phyloP scores from a whole-genome alignment of 192 early-diverging fungal species.

The Mortierella hygrophila region DNA sequence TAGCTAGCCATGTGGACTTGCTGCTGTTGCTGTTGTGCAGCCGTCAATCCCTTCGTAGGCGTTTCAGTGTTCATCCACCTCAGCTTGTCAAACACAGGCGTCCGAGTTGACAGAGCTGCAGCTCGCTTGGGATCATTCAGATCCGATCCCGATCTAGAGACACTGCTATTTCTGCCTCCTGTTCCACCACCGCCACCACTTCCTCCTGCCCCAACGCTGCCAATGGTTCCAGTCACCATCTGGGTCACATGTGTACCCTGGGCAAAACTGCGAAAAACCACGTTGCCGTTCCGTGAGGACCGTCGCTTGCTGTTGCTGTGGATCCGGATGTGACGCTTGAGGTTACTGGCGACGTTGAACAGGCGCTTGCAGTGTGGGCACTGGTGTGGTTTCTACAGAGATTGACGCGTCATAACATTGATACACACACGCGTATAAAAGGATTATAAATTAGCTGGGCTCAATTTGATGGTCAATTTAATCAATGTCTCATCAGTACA shows the following conservation, averaged over 20 bases:
- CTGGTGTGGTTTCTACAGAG: slow-evolving; percentile 40
- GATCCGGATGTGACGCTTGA: slow-evolving; percentile 43
- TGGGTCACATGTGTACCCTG: slow-evolving; percentile 15
- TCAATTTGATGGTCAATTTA: neutral
- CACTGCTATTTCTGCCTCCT: neutral
- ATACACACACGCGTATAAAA: too few species aligned
- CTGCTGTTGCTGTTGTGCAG: neutral
- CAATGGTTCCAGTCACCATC: slow-evolving; percentile 1
- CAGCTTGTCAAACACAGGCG: neutral
- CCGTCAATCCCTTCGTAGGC: neutral
- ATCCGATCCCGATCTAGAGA: neutral
- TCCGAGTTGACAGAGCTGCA: neutral
- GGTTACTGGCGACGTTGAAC: slow-evolving; percentile 53
- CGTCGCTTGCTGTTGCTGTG: slow-evolving; percentile 32
- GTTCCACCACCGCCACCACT: neutral
- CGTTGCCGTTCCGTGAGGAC: slow-evolving; percentile 16
- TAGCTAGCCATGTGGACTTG: neutral
- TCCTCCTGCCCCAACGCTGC: neutral
- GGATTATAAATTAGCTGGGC: neutral
- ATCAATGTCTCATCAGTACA: neutral
- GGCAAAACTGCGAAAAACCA: slow-evolving; percentile 38
- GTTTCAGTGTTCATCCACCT: slow-evolving; percentile 38
- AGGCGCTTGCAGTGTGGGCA: slow-evolving; percentile 33
- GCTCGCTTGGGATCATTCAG: neutral
- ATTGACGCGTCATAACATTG: too few species aligned